A percentile compares a stretch with the other conserved stretches of the same genome.
These are phyloP conservation scores for Aspergillus fischeri DNA, from an alignment of 2,329 filamentous ascomycete genomes.

Conservation along the genomic window DNA sequence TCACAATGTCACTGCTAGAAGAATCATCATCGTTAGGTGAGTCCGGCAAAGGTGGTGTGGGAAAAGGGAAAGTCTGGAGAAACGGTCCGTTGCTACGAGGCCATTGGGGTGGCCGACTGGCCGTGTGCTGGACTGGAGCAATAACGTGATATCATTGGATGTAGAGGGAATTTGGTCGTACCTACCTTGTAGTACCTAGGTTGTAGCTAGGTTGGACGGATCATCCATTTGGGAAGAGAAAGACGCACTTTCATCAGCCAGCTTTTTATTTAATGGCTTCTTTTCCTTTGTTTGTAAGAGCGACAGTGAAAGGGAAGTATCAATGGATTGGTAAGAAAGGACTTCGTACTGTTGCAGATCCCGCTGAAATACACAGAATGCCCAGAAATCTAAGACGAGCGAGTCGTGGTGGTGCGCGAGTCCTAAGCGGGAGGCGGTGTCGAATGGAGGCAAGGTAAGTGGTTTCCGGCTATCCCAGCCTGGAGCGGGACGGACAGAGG, in stretches of 20 bases:
- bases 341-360: background rate
- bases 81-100: conserved; percentile 12
- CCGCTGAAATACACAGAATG: background rate
- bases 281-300: background rate
- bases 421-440: background rate
- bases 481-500: background rate
- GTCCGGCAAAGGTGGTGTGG: conserved; percentile 11
- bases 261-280: background rate
- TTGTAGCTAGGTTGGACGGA: conserved; percentile 1
- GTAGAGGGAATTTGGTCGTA: conserved; percentile 1
- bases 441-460: background rate
- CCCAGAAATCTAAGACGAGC: too few relatives aligned
- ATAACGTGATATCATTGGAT: conserved; percentile 27
- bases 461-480: background rate
- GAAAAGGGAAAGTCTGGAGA: conserved; percentile 13
- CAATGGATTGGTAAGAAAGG: background rate
- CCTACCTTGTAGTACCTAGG: background rate
- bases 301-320: background rate
- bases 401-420: background rate
- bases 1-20: conserved; percentile 16
- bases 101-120: background rate
- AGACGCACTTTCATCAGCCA: conserved; percentile 27
- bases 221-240: background rate
- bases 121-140: background rate
- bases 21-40: conserved; percentile 8